Evolutionary conservation across 306 rosid genomes (phyloP).

Genomic region (Mimosa bimucronata): DNA sequence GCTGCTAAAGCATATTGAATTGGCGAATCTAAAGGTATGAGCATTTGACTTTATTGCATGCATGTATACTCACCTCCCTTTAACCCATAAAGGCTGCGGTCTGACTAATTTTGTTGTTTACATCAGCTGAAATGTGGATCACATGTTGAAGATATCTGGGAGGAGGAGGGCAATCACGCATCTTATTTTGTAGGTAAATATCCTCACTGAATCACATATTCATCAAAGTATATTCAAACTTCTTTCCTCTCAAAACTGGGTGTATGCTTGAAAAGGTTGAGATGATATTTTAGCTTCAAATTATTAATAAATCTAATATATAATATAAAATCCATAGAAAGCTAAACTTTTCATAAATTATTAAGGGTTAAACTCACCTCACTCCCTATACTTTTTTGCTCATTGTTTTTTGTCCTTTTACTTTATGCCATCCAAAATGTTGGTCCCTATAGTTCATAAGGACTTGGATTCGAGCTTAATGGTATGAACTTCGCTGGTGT

Average conservation of each 20-base stretch:
- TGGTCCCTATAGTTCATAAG: not conserved
- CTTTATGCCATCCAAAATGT: too few species aligned
- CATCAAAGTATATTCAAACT: slow-evolving; percentile 8
- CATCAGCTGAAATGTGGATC: slow-evolving; percentile 65
- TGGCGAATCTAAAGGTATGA: slow-evolving; percentile 67
- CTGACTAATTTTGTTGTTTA: slow-evolving; percentile 52
- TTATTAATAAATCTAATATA: not conserved
- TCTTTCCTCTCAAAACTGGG: slow-evolving; percentile 19
- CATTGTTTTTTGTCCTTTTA: not conserved
- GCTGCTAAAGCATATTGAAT: slow-evolving; percentile 54
- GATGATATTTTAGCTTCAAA: slow-evolving; percentile 4
- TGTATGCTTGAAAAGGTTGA: slow-evolving; percentile 16
- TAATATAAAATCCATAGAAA: not conserved
- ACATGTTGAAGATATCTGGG: slow-evolving; percentile 60
- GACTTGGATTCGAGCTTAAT: too few species aligned
- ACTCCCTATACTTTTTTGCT: not conserved
- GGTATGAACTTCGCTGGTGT: not conserved
- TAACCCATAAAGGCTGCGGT: slow-evolving; percentile 30
- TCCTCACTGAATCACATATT: not conserved
- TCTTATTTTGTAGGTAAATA: slow-evolving; percentile 53
- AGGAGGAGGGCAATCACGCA: slow-evolving; percentile 38
- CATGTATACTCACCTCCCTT: slow-evolving; percentile 5
- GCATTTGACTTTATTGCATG: slow-evolving; percentile 28
- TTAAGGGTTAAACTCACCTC: too few species aligned
- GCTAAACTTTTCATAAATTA: not conserved